Evolutionary conservation across 2,329 filamentous ascomycete species (phyloP).

Genomic region (Xylariaceae sp.): DNA sequence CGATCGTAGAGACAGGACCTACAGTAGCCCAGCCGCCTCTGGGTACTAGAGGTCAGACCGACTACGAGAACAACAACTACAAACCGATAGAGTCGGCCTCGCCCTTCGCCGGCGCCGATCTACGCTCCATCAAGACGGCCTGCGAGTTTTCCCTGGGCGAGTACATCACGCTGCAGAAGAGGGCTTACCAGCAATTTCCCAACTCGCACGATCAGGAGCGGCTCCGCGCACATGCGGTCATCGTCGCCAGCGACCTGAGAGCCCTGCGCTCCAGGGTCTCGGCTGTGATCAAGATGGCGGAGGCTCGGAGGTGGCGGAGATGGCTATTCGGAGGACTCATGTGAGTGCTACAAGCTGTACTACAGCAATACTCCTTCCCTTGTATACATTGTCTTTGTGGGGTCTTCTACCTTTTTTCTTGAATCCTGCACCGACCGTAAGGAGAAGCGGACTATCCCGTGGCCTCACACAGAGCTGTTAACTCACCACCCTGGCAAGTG

Average conservation of each 20-base stretch:
- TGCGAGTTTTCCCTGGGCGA: constrained; percentile 32
- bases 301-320: constrained; percentile 46
- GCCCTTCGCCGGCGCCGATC: constrained; percentile 21
- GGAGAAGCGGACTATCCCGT: no score
- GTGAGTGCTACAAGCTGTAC: no score
- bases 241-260: constrained; percentile 41
- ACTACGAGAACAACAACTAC: no score
- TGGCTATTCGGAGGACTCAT: constrained; percentile 48
- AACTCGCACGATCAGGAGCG: constrained; percentile 37
- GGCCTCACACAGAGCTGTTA: constrained; percentile 4
- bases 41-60: no score
- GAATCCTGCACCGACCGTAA: no score
- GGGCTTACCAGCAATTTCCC: constrained; percentile 27
- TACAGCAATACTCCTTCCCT: no score
- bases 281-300: constrained; percentile 38
- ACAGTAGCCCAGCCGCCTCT: no score
- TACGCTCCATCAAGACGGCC: constrained; percentile 21
- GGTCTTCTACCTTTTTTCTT: no score
- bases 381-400: neutral
- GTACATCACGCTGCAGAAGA: constrained; percentile 31
- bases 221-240: constrained; percentile 37
- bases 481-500: constrained; percentile 5
- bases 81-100: no score
- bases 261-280: constrained; percentile 40
- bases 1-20: constrained; percentile 2